phyloP scores from a whole-genome alignment of 176 grass and related monocot genomes.

The Melocanna baccifera region DNA sequence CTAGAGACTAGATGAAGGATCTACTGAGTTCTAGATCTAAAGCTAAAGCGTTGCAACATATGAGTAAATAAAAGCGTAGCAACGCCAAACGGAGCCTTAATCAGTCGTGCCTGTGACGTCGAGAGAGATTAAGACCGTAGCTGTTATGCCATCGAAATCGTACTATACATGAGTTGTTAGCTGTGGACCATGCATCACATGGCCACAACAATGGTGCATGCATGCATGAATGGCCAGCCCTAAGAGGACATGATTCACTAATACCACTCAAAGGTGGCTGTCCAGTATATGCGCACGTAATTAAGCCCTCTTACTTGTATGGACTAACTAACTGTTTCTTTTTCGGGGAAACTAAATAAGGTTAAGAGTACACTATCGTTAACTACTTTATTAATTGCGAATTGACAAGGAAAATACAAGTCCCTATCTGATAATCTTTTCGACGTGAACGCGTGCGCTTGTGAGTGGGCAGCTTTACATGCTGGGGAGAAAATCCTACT shows the following conservation, averaged over 20 bases:
- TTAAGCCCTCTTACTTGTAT: background rate
- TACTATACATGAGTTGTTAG: background rate
- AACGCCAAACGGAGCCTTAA: background rate
- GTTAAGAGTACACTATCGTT: background rate
- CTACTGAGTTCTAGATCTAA: no score
- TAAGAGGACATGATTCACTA: background rate
- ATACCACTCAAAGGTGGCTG: background rate
- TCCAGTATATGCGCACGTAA: background rate
- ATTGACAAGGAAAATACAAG: background rate
- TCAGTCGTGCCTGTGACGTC: background rate
- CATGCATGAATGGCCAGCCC: background rate
- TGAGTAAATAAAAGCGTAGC: background rate
- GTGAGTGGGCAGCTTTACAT: constrained; percentile 15
- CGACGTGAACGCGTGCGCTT: background rate
- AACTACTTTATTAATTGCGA: background rate
- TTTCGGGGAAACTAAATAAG: background rate
- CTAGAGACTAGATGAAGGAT: no score
- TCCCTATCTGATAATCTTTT: background rate
- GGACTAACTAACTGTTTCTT: constrained; percentile 16
- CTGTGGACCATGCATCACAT: constrained; percentile 35
- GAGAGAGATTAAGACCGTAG: background rate
- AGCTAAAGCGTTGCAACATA: no score
- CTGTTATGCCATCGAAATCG: constrained; percentile 23
- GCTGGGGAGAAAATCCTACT: constrained; percentile 20
- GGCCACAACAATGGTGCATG: constrained; percentile 15